A percentile compares a stretch with the other conserved stretches of the same genome.
phyloP scores from a whole-genome alignment of 257 asterid genomes.

The Agastache rugosa region DNA sequence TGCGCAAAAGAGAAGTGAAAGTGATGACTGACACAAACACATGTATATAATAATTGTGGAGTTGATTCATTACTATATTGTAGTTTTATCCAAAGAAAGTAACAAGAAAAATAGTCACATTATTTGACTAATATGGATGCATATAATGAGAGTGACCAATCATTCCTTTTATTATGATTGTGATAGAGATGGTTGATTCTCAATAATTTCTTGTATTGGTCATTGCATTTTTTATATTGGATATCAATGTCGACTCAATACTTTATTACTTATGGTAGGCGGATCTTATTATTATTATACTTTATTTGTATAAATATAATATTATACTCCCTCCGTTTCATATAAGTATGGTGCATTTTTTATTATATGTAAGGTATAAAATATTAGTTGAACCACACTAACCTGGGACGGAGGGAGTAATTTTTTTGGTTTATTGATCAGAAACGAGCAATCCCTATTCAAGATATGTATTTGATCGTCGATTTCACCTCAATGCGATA shows the following conservation, averaged over 20 bases:
- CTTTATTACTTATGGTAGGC: background rate
- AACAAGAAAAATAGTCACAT: conserved; percentile 9
- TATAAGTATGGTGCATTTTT: no score
- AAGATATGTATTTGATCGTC: no score
- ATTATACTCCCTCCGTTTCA: no score
- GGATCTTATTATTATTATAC: background rate
- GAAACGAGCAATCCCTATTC: no score
- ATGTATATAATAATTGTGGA: conserved; percentile 4
- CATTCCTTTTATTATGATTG: conserved; percentile 41
- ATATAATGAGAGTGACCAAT: conserved; percentile 45
- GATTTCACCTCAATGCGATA: no score
- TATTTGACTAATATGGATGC: conserved; percentile 35
- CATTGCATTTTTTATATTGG: conserved; percentile 9
- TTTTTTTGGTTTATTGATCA: no score
- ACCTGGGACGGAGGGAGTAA: no score
- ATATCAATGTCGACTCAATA: conserved; percentile 16
- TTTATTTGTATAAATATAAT: background rate
- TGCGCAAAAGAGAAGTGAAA: conserved; percentile 36
- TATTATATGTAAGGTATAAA: no score
- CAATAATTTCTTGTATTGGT: conserved; percentile 2
- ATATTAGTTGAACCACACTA: no score
- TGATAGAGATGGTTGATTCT: conserved; percentile 36
- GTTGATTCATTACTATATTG: background rate
- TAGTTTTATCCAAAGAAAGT: conserved; percentile 25
- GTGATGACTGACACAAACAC: conserved; percentile 13